These are phyloP conservation scores for Starmerella stellata DNA, from an alignment of 805 yeast species.

Conservation along the genomic window DNA sequence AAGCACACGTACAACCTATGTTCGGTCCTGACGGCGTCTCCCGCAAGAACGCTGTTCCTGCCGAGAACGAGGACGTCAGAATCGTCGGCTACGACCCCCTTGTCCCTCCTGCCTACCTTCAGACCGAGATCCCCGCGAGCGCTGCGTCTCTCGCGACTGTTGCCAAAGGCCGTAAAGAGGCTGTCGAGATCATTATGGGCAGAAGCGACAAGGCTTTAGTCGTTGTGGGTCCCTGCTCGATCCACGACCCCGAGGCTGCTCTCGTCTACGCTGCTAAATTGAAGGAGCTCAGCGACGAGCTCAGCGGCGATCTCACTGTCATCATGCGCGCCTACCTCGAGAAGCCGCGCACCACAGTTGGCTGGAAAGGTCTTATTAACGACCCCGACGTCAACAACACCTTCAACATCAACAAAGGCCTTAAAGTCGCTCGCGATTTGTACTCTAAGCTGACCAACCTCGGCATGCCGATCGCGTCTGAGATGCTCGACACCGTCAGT, in stretches of 20 bases:
- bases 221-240: conserved; percentile 92
- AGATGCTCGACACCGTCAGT: conserved; percentile 94
- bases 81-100: conserved; percentile 83
- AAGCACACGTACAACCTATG: conserved; percentile 19
- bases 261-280: conserved; percentile 66
- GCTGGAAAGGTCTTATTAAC: conserved; percentile 96
- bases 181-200: conserved; percentile 54
- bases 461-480: conserved; percentile 86
- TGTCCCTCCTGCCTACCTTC: conserved; percentile 79
- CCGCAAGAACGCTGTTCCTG: conserved; percentile 19
- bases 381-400: conserved; percentile 90
- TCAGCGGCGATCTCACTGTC: conserved; percentile 57
- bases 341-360: conserved; percentile 97
- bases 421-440: conserved; percentile 68
- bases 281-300: conserved; percentile 47
- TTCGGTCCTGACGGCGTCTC: conserved; percentile 19
- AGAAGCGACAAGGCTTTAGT: conserved; percentile 70
- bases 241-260: conserved; percentile 82
- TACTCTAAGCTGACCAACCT: conserved; percentile 60
- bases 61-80: conserved; percentile 41
- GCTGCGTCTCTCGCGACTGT: conserved; percentile 43
- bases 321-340: conserved; percentile 96
- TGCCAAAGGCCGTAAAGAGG: conserved; percentile 57
- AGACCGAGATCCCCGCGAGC: conserved; percentile 59
- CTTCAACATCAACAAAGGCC: conserved; percentile 88